Evolutionary conservation across 106 monocot genomes (phyloP).

Genomic region (Dendrobium huoshanense): DNA sequence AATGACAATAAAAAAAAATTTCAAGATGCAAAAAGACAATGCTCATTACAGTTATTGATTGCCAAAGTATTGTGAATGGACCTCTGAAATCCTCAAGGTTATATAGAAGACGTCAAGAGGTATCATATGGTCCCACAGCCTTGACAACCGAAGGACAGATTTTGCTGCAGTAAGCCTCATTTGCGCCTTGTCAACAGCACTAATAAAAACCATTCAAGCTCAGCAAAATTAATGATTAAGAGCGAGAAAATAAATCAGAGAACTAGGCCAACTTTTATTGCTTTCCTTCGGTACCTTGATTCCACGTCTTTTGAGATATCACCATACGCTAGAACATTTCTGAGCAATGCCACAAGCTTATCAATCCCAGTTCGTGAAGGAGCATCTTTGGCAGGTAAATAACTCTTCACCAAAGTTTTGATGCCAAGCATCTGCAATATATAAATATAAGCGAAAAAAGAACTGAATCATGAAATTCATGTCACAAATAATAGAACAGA

Average conservation of each 20-base stretch:
- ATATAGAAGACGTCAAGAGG: constrained; percentile 72
- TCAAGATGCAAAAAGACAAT: not conserved
- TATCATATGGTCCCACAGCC: constrained; percentile 87
- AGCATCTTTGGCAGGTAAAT: constrained; percentile 79
- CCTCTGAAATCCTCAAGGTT: constrained; percentile 85
- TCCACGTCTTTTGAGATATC: constrained; percentile 60
- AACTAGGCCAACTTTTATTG: not conserved
- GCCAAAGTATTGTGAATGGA: constrained; percentile 12
- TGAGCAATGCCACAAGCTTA: constrained; percentile 63
- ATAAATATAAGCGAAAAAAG: not conserved
- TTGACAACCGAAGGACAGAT: constrained; percentile 91
- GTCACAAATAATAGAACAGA: not conserved
- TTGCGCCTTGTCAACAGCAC: constrained; percentile 79
- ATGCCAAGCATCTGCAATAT: constrained; percentile 68
- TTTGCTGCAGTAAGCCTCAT: constrained; percentile 86
- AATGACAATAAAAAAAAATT: not conserved
- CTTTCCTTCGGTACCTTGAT: constrained; percentile 56
- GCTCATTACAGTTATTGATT: not conserved
- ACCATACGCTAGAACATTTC: constrained; percentile 68
- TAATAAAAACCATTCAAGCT: constrained; percentile 23
- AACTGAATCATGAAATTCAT: not conserved
- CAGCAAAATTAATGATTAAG: not conserved
- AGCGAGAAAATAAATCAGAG: not conserved
- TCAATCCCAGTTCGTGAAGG: constrained; percentile 75
- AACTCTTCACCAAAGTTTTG: constrained; percentile 97